These are phyloP conservation scores for Acidomyces sp. DNA, from an alignment of 495 filamentous ascomycete genomes.

Conservation along the genomic window DNA sequence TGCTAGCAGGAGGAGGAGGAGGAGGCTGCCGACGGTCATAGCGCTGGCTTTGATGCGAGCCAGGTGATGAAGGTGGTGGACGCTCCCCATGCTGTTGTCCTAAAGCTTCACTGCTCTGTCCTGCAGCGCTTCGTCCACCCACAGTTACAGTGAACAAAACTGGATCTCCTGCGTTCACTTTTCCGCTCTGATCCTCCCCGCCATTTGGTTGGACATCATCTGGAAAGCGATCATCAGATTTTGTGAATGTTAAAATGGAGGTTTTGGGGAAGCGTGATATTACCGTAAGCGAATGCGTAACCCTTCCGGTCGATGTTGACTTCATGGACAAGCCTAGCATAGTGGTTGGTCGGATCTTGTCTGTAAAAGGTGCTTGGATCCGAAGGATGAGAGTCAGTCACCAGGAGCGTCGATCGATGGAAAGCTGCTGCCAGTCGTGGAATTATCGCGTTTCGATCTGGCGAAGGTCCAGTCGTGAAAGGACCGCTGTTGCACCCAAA, in stretches of 20 bases:
- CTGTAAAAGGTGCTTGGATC: conserved; percentile 37
- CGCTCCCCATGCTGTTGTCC: too few relatives aligned
- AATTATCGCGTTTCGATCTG: conserved; percentile 40
- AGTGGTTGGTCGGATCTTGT: conserved; percentile 54
- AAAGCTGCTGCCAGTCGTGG: conserved; percentile 56
- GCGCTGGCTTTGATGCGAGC: conserved; percentile 3
- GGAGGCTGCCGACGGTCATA: conserved; percentile 9
- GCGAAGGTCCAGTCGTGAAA: conserved; percentile 42
- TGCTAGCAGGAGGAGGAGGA: not conserved
- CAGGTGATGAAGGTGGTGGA: too few relatives aligned
- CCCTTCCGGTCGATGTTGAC: conserved; percentile 48
- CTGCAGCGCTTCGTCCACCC: conserved; percentile 36
- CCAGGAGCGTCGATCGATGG: conserved; percentile 51
- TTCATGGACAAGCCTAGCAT: conserved; percentile 51
- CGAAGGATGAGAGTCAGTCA: conserved; percentile 17
- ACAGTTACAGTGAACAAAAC: conserved; percentile 47
- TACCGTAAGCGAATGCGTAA: conserved; percentile 70
- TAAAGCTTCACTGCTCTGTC: not conserved
- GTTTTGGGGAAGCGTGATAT: too few relatives aligned
- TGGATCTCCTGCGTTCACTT: conserved; percentile 45
- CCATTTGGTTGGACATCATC: conserved; percentile 53
- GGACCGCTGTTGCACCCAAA: conserved; percentile 60
- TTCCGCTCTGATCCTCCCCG: conserved; percentile 48
- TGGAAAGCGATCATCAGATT: too few relatives aligned
- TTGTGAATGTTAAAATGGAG: too few relatives aligned